Percentiles rank a stretch among this genome's conserved stretches.
Conservation (phyloP, 768 basidiomycete genomes). For the Xerocomus spinulosus region DNA sequence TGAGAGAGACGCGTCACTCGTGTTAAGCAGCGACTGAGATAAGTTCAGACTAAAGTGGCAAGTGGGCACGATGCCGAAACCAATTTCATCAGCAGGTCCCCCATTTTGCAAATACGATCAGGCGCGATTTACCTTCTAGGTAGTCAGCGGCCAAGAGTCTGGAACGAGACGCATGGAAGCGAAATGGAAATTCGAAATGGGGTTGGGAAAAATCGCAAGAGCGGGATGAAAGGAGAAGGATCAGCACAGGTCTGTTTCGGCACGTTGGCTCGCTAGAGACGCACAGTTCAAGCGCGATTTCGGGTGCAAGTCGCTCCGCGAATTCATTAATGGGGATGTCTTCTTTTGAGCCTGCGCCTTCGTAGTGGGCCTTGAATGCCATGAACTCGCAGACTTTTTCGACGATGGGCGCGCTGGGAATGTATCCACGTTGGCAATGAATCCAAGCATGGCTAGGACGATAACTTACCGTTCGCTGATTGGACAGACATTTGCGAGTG, state of each 20-base stretch:
- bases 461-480: constrained; percentile 79
- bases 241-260: constrained; percentile 9
- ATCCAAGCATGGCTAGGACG: too few relatives aligned
- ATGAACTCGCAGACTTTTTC: constrained; percentile 92
- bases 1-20: background rate
- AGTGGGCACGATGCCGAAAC: constrained; percentile 7
- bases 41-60: constrained; percentile 8
- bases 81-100: constrained; percentile 9
- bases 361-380: constrained; percentile 76
- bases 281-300: constrained; percentile 86
- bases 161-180: constrained; percentile 8
- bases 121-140: constrained; percentile 46
- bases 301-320: constrained; percentile 76
- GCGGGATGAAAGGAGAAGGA: background rate
- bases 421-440: too few relatives aligned
- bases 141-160: constrained; percentile 64
- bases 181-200: constrained; percentile 2
- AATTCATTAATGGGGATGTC: constrained; percentile 76
- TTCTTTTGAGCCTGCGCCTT: constrained; percentile 64
- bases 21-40: too few relatives aligned
- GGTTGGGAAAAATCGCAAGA: constrained; percentile 2
- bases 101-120: constrained; percentile 16
- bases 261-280: constrained; percentile 29
- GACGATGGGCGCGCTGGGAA: constrained; percentile 59
- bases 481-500: constrained; percentile 61